Base-by-base conservation (phyloP, 352 stramenopile species). In the Phytophthora idaei region DNA sequence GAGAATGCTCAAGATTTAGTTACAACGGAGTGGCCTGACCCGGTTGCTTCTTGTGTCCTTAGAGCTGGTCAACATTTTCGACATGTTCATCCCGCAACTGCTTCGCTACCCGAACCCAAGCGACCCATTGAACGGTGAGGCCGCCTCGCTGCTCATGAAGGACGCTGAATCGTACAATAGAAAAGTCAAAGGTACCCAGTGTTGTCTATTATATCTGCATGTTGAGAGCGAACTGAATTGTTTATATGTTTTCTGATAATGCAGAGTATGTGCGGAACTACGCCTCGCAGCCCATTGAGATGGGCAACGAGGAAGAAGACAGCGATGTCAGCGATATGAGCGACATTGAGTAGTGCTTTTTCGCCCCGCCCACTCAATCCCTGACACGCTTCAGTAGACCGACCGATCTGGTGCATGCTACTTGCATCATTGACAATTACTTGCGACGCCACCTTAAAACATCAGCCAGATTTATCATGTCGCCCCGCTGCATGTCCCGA, bases 21-120 rank as follows among this genome's bases (percentile, higher is more conserved):
- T 10, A 39, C 34, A 14, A 4, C 12, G 34, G 8, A 39, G 34
- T 39, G 34, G 21, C 6, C 34, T 39, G 34, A 39, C 12, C 2
- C 12, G n/a, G n/a, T 44, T 57, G 45, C 1, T 37, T 31, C 21
- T 49, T 21, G 28, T 52, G 15, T 66, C 28, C 36, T 21, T 37
- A 97, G 92, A 98, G 46, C 69, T 98, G 15, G 69, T 98, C 28
- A 98, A 98, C 71, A 92, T 98, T 59, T 98, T 98, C 62, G 92
- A 97, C 64, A 72, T 97, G 54, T 98, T 98, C 78, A 90, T 98
- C 58, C 93, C 93, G 41, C 93, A 98, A 85, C 70, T 98, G 15
- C 83, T 98, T 52, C 82, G 87, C 32, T 98, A 98, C 57, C 93
- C 93, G 28, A 98, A 98, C 74, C 87, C 93, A 61, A 96, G 80